A percentile compares a stretch with the other conserved stretches of the same genome.
phyloP scores from a whole-genome alignment of 768 basidiomycete genomes.

The Tulasnella sp. region DNA sequence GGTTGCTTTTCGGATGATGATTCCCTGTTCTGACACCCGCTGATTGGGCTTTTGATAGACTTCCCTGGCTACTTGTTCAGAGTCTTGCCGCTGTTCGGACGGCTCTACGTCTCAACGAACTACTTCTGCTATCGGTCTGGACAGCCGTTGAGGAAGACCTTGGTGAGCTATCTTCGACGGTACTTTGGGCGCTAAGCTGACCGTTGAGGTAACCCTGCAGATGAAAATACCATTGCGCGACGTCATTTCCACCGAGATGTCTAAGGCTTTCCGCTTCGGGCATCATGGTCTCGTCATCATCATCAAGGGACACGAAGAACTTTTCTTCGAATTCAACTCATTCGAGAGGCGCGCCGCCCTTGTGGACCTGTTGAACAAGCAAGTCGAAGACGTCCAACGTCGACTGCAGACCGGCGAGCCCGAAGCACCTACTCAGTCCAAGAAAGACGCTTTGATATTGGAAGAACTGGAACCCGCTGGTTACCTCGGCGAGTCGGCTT shows the following conservation, averaged over 20 bases:
- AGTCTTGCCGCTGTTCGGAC: slow-evolving; percentile 82
- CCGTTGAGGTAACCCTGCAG: slow-evolving; percentile 42
- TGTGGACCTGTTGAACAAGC: slow-evolving; percentile 66
- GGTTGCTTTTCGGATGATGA: slow-evolving; percentile 30
- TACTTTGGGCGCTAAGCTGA: neutral
- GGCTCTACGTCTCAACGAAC: slow-evolving; percentile 86
- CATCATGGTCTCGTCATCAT: slow-evolving; percentile 87
- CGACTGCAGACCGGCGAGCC: slow-evolving; percentile 49
- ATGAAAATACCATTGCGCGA: slow-evolving; percentile 94
- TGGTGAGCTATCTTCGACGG: slow-evolving; percentile 49
- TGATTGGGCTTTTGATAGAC: slow-evolving; percentile 49
- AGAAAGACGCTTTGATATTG: slow-evolving; percentile 71
- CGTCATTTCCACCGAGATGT: slow-evolving; percentile 76
- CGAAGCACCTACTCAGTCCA: slow-evolving; percentile 48
- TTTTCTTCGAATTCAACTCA: slow-evolving; percentile 91
- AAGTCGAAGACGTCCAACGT: slow-evolving; percentile 68
- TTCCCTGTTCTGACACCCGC: neutral
- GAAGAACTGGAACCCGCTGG: slow-evolving; percentile 72
- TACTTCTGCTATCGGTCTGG: slow-evolving; percentile 94
- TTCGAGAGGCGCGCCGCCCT: slow-evolving; percentile 79
- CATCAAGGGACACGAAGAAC: slow-evolving; percentile 92
- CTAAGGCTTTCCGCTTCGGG: slow-evolving; percentile 83
- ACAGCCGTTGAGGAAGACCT: slow-evolving; percentile 75
- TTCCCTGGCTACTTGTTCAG: slow-evolving; percentile 89
- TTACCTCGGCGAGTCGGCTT: slow-evolving; percentile 37